Evolutionary conservation across 192 early-diverging fungal species (phyloP).

Genomic region (Coemansia sp.): DNA sequence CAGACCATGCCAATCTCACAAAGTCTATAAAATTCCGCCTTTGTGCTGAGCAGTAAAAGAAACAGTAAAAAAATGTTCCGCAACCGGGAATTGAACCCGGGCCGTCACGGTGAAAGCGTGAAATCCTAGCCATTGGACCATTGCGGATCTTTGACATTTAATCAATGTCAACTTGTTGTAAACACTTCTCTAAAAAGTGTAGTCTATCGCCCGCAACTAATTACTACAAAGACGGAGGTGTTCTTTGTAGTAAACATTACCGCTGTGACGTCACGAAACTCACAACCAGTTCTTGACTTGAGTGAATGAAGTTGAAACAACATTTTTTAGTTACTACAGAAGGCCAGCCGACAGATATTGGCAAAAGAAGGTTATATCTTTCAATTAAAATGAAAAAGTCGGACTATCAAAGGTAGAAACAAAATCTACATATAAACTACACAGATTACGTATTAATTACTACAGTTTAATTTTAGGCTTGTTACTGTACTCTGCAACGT

Average conservation of each 20-base stretch:
- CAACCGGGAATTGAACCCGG: slow-evolving; percentile 85
- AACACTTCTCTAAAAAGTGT: not conserved
- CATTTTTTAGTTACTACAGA: no score
- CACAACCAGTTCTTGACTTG: no score
- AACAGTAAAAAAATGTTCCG: slow-evolving; percentile 56
- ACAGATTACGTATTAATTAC: not conserved
- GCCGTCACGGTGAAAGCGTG: slow-evolving; percentile 82
- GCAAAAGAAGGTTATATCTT: no score
- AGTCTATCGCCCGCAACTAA: not conserved
- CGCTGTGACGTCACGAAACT: no score
- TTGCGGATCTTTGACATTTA: slow-evolving; percentile 52
- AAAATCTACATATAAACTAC: no score
- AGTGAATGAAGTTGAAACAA: no score
- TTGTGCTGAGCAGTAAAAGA: not conserved
- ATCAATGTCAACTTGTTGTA: not conserved
- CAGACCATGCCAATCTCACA: not conserved
- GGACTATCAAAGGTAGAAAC: no score
- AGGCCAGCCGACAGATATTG: no score
- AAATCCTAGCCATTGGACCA: slow-evolving; percentile 83
- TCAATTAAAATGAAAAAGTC: no score
- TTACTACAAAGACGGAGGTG: not conserved
- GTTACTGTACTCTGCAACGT: slow-evolving; percentile 4
- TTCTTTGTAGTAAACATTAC: not conserved
- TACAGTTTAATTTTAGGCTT: slow-evolving; percentile 6
- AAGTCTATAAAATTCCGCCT: not conserved